Base-by-base conservation (phyloP, 1,139 yeast species). In the Sugiyamaella sp. region DNA sequence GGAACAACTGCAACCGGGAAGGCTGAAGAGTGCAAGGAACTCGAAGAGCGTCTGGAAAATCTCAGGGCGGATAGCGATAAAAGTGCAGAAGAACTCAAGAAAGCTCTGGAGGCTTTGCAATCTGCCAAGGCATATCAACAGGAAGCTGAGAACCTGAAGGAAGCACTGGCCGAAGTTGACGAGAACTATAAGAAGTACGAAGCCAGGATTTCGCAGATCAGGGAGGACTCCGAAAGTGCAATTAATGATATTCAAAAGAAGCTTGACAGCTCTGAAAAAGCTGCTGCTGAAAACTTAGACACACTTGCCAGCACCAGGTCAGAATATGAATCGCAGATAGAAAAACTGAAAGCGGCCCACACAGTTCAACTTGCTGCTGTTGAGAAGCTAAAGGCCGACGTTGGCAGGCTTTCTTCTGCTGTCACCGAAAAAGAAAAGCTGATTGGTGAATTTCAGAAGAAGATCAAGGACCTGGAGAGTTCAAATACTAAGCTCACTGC, bases 1-100 rank as follows among this genome's bases (percentile, higher is more conserved):
- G 96, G 96, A 37, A 27, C 21, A 42, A n/a, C n/a, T n/a, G n/a
- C n/a, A n/a, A n/a, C n/a, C 29, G 29, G 9, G 14, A 12, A 29
- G 14, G 8, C 14, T 6, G 14, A 17, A 33, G 17, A 35, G 16
- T 16, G 21, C 10, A 46, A 48, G 14, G 53, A 44, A 6, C 32
- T 12, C 10, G 33, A 24, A n/a, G 35, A 49, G 32, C 16, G 20
- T 29, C 21, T 46, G n/a, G 46, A 46, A 1, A 59, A 59, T 39
- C 51, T 41, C 3, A 16, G 10, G 22, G 24, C 17, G 24, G 47
- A 35, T 17, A 19, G 24, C 3, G 12, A 22, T 9, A 52, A 44
- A 9, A 17, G 48, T 24, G 10, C 10, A 29, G n/a, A 29, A 12
- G 14, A 29, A 12, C 4, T 29, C n/a, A n/a, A n/a, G n/a, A n/a